Evolutionary conservation across 192 early-diverging fungal genomes (phyloP), one percentile per base, ranked within the genome.

Genomic region (Helicostylum pulchrum): DNA sequence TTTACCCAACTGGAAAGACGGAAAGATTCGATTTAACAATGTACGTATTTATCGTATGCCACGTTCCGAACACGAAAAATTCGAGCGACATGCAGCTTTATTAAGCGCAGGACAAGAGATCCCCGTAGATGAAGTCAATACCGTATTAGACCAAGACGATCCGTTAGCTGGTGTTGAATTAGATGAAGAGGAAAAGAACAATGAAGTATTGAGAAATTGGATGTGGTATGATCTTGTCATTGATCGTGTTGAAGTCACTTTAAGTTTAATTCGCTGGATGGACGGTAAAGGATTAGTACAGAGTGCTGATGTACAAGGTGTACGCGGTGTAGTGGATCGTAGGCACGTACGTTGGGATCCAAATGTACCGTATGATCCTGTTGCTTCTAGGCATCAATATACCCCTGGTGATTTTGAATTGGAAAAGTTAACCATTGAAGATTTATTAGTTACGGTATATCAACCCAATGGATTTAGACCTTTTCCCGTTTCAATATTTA

Each of bases 1-100:
- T 54, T 85, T 92, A 5, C 97, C 97, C 0, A 88, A 89, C 34
- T 99, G 97, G 97, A 83, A 89, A 47, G 85, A 88, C 19, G 95
- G 95, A 9, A 82, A 85, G 7, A 95, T 99, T 53, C 79, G 87
- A 10, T 79, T 99, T 14, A 88, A 82, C 34, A 97, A 97, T 72
- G 94, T 99, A 8, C 75, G 74, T 11, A 77, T 85, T 14, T 70
- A 70, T 36, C 68, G 77, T 4, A 78, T 78, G 77, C 72, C 72
- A 10, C 52, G 58, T 6, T 71, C 73, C 5, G 73, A 75, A 44
- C 69, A 54, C 14, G 57, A 64, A 12, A 67, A 68, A 61, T 71
- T 76, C 44, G 69, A 76, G 55, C 52, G 70, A 43, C 55, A 62
- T 49, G 60, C 65, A 15, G 20, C 21, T n/a, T 44, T 71, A 36